Evolutionary conservation across 108 stramenopile genomes (phyloP), one percentile per base, ranked within the genome.

Genomic region (Asterionellopsis glacialis): DNA sequence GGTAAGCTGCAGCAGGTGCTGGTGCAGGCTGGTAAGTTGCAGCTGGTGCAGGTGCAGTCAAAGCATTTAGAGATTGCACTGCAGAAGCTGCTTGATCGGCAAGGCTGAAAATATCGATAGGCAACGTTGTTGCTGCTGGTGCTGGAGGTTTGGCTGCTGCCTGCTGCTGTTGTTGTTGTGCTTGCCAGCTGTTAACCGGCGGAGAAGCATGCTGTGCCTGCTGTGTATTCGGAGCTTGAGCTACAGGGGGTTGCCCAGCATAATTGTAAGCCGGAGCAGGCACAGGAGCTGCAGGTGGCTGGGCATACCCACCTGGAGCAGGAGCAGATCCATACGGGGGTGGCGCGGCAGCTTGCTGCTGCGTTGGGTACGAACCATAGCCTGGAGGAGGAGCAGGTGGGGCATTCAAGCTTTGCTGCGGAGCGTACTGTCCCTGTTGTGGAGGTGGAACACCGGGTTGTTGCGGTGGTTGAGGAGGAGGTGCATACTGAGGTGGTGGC

Each of bases 71-170:
- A 50, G 55, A 25, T 43, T 61, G 61, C 15, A 79, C 51, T 26
- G 81, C 84, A 18, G 83, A 82, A 1, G 88, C 81, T 4, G 88
- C 88, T 53, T 87, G 87, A 48, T 86, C 88, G 0, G 88, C 88
- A 53, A 90, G 70, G 18, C 76, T 82, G 25, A 87, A 59, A 59
- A 90, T 87, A 57, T 90, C 88, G 9, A 84, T 67, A 9, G 45
- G 21, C 33, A 7, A 2, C 6, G 48, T 4, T 2, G 47, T 47
- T 23, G 33, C 24, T 6, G 44, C 40, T 24, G 50, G 22, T 24
- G 48, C 45, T 22, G 60, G 68, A 33, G 33, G 33, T 33, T 33
- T 33, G 33, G 33, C 5, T 7, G 33, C 33, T 33, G 33, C 33
- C 39, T 38, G 69, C 58, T 64, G 69, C 19, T 40, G 74, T 19